Evolutionary conservation across 805 yeast species (phyloP).

Genomic region (Ogataea sp.): DNA sequence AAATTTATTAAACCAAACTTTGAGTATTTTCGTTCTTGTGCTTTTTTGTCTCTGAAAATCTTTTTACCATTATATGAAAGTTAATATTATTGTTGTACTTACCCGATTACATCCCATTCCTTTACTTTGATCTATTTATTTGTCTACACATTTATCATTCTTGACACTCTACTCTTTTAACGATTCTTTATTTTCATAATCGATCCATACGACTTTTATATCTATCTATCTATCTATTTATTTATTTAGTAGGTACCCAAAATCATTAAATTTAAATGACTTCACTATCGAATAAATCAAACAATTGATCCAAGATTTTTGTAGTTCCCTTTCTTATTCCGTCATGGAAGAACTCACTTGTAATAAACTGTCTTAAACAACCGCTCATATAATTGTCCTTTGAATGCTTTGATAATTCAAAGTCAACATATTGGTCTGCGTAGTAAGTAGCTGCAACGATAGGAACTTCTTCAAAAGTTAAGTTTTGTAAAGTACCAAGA

Average conservation of each 20-base stretch:
- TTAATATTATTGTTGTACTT: no score
- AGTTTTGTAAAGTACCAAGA: slow-evolving; percentile 12
- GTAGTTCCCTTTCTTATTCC: slow-evolving; percentile 37
- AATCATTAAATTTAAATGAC: background rate
- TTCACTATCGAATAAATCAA: slow-evolving; percentile 29
- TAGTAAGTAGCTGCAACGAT: slow-evolving; percentile 43
- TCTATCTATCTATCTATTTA: background rate
- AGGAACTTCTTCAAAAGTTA: slow-evolving; percentile 20
- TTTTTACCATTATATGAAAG: no score
- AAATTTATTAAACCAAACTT: no score
- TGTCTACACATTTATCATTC: background rate
- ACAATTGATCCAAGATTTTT: slow-evolving; percentile 30
- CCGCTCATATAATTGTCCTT: slow-evolving; percentile 18
- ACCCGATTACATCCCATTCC: no score
- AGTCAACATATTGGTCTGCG: slow-evolving; percentile 46
- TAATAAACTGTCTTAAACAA: slow-evolving; percentile 34
- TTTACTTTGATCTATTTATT: no score
- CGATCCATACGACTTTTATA: no score
- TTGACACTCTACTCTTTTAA: no score
- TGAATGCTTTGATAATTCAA: slow-evolving; percentile 30
- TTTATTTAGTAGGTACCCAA: no score
- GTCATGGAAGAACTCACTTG: slow-evolving; percentile 43
- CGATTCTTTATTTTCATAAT: no score
- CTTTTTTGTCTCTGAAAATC: no score
- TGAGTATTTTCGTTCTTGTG: no score